Evolutionary conservation across 2,329 filamentous ascomycete species (phyloP).

Genomic region (Sarocladium brachiariae): DNA sequence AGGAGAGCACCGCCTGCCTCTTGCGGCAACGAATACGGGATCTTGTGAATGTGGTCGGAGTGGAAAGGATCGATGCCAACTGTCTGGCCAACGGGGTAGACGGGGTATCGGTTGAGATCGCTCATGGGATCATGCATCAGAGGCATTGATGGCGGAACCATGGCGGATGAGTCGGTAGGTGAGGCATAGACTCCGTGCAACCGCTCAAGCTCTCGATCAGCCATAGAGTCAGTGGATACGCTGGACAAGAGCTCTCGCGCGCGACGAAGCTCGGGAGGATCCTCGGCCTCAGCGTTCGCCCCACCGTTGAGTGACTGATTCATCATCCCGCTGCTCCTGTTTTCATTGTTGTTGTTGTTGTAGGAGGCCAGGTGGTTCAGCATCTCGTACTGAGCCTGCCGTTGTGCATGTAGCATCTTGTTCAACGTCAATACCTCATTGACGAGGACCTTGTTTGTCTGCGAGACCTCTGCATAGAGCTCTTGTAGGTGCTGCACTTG

Average conservation of each 20-base stretch:
- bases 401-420: conserved; percentile 52
- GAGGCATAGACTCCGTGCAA: conserved; percentile 48
- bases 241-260: conserved; percentile 50
- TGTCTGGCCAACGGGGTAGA: conserved; percentile 85
- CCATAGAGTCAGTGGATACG: conserved; percentile 43
- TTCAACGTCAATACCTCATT: conserved; percentile 56
- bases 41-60: conserved; percentile 88
- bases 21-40: conserved; percentile 73
- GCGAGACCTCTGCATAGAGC: conserved; percentile 69
- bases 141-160: conserved; percentile 35
- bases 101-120: conserved; percentile 55
- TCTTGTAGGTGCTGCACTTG: conserved; percentile 85
- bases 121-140: conserved; percentile 48
- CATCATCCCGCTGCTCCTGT: conserved; percentile 22
- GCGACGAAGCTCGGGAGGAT: conserved; percentile 46
- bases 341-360: conserved; percentile 16
- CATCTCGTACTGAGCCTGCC: conserved; percentile 51
- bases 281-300: conserved; percentile 33
- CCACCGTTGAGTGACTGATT: conserved; percentile 25
- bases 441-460: conserved; percentile 55
- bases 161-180: conserved; percentile 44
- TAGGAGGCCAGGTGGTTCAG: conserved; percentile 47
- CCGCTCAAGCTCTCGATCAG: conserved; percentile 49
- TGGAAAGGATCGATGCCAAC: conserved; percentile 94
- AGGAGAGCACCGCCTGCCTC: conserved; percentile 33